These are phyloP conservation scores for Trichoderma gracile DNA, from an alignment of 2,329 filamentous ascomycete species.

Conservation along the genomic window DNA sequence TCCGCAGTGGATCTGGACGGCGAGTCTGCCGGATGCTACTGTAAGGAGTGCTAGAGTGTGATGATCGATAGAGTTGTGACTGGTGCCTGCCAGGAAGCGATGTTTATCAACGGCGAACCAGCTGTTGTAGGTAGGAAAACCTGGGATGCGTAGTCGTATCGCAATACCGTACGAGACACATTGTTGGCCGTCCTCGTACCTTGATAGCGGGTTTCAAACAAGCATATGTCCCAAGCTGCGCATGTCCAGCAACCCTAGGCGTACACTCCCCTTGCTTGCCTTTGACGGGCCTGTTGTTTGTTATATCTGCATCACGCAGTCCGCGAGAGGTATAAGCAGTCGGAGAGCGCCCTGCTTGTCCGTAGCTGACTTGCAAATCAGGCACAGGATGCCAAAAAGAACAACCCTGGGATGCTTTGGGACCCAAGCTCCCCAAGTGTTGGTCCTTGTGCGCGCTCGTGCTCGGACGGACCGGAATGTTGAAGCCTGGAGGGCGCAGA, in stretches of 20 bases:
- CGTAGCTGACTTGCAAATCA: slow-evolving; percentile 6
- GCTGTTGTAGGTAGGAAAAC: background rate
- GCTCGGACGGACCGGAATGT: background rate
- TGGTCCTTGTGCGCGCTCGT: background rate
- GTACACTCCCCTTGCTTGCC: background rate
- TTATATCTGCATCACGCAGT: background rate
- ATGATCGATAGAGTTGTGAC: slow-evolving; percentile 32
- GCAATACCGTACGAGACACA: too few relatives aligned
- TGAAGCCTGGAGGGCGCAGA: slow-evolving; percentile 15
- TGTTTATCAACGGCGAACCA: slow-evolving; percentile 21
- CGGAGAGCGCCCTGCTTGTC: background rate
- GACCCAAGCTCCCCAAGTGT: background rate
- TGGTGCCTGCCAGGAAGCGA: slow-evolving; percentile 27
- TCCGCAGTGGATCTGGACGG: slow-evolving; percentile 27
- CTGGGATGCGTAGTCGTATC: too few relatives aligned
- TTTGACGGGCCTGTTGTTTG: background rate
- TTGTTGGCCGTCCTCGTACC: background rate
- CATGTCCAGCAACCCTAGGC: background rate
- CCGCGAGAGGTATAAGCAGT: background rate
- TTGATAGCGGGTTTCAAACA: background rate
- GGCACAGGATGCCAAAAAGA: slow-evolving; percentile 1
- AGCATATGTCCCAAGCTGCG: background rate
- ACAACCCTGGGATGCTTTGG: background rate
- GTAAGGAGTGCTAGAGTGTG: slow-evolving; percentile 26
- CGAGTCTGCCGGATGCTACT: slow-evolving; percentile 36